Base-by-base conservation (phyloP, 2,329 filamentous ascomycete genomes). In the Hymenoscyphus repandus region DNA sequence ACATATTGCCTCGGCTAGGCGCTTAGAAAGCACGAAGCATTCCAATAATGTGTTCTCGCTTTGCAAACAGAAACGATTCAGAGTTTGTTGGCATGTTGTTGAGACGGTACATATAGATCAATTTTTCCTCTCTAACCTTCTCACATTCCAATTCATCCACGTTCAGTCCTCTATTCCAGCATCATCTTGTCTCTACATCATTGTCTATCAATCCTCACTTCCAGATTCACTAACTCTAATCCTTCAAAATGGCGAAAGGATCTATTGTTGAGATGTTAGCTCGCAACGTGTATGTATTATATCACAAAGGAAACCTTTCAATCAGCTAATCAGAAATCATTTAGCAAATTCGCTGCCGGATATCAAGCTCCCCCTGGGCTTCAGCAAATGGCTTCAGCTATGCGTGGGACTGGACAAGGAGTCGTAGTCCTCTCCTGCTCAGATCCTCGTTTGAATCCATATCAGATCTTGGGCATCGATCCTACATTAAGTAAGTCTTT, bases 351-450 rank as follows among this genome's bases (percentile, higher is more conserved):
- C 22, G 41, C 52, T 5, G 34, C 50, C 13, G 54, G 36, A 4
- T 58, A 58, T 34, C 33, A 53, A 49, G 9, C 52, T 10, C 58
- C 58, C 18, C 51, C 53, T 33, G 43, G 41, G 5, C 45, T 60
- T 2, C 39, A 57, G 37, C 47, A 54, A 34, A 56, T 60, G 52
- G 51, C 41, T 6, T 47, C 52, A 4, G 47, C 44, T 11, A 46
- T 56, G 39, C 49, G 51, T 18, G 49, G 42, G 3, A 36, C 54
- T 22, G 53, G 51, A 13, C 38, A 45, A 30, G 58, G 58, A 10
- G 54, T 58, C 9, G 50, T 60, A 6, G 56, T 60, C 15, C 7
- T 58, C 6, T 58, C 58, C 11, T 60, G 56, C 34, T 58, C 54
- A 3, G 58, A 60, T 46, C 58, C 58, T 27, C 51, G 58, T 12